Percentiles rank a stretch among this genome's conserved stretches.
Conservation (phyloP, 2,329 filamentous ascomycete species). For the Cercospora zeae-maydis region DNA sequence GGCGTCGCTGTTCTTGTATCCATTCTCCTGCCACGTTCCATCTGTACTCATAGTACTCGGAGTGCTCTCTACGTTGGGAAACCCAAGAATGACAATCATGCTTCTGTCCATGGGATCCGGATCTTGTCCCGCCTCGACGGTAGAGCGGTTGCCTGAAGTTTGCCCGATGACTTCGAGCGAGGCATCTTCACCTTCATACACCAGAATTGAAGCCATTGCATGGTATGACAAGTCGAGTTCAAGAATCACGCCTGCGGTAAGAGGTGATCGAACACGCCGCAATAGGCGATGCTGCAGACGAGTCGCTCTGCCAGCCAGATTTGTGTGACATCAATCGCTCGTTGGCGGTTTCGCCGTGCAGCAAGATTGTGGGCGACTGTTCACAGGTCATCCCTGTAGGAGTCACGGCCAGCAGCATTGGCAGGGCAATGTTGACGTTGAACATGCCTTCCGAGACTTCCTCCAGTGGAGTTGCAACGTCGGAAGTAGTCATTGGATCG, state of each 20-base stretch:
- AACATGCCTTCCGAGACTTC: constrained; percentile 9
- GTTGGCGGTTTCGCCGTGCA: not conserved
- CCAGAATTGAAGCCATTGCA: not conserved
- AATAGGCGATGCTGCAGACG: not conserved
- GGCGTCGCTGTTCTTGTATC: not conserved
- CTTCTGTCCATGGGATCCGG: not conserved
- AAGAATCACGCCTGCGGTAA: not conserved
- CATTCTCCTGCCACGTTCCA: not conserved
- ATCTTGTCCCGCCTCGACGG: not conserved
- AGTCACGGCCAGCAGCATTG: not conserved
- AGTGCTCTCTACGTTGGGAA: not conserved
- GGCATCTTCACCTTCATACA: not conserved
- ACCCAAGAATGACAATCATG: not conserved
- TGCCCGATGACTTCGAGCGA: not conserved
- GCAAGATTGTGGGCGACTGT: not conserved
- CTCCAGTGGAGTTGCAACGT: not conserved
- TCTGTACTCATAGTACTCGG: not conserved
- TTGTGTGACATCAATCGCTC: not conserved
- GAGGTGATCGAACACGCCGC: not conserved
- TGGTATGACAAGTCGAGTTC: not conserved
- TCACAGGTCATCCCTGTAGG: not conserved
- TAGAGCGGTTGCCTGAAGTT: not conserved
- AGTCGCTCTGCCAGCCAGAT: not conserved
- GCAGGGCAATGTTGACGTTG: constrained; percentile 7
- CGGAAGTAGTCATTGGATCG: not conserved